Conservation (phyloP, 2,329 filamentous ascomycete genomes). For the Nemania sp. region DNA sequence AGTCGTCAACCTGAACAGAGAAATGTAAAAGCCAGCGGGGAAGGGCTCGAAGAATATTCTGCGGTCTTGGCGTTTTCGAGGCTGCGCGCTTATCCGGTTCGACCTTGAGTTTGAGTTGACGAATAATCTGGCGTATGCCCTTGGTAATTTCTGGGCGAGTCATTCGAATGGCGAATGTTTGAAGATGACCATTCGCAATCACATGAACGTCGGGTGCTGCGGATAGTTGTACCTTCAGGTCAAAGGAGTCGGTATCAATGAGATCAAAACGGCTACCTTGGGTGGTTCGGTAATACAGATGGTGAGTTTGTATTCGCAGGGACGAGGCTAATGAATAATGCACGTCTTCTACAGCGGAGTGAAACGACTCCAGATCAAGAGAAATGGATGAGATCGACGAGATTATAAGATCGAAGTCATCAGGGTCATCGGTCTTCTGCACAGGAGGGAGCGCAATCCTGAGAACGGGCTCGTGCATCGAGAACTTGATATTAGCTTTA, state of each 20-base stretch:
- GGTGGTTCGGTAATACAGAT: slow-evolving; percentile 92
- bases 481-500: slow-evolving; percentile 93
- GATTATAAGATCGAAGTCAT: slow-evolving; percentile 93
- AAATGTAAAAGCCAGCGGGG: slow-evolving; percentile 85
- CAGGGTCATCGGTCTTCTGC: slow-evolving; percentile 64
- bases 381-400: slow-evolving; percentile 94
- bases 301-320: slow-evolving; percentile 81
- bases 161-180: slow-evolving; percentile 88
- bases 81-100: slow-evolving; percentile 62
- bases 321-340: slow-evolving; percentile 87
- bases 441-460: slow-evolving; percentile 86
- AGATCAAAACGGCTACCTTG: slow-evolving; percentile 83
- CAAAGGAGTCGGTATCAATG: slow-evolving; percentile 83
- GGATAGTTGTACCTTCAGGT: slow-evolving; percentile 82
- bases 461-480: slow-evolving; percentile 93
- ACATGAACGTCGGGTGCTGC: slow-evolving; percentile 87
- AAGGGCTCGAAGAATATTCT: slow-evolving; percentile 75
- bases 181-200: slow-evolving; percentile 75
- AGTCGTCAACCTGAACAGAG: slow-evolving; percentile 83
- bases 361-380: slow-evolving; percentile 92
- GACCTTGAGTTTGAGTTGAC: slow-evolving; percentile 75
- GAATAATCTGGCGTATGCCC: slow-evolving; percentile 87
- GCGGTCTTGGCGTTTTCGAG: slow-evolving; percentile 55
- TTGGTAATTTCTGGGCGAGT: slow-evolving; percentile 91
- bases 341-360: slow-evolving; percentile 79